Base-by-base conservation (phyloP, 768 basidiomycete genomes). In the Pleurotus ostreatus region DNA sequence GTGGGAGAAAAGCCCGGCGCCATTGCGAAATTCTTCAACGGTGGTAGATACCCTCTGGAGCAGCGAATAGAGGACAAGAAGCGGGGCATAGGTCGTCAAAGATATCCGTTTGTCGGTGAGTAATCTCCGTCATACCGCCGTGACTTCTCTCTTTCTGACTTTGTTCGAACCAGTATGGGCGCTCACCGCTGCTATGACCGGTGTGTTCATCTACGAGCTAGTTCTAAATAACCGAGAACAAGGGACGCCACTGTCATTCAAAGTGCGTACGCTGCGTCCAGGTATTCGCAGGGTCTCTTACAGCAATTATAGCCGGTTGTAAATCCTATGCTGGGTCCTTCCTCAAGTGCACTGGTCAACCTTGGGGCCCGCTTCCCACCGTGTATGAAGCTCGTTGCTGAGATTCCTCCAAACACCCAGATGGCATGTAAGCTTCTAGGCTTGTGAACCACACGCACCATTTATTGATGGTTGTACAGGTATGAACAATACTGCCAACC, bases 311-410 rank as follows among this genome's bases (percentile, higher is more conserved):
- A 92, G 87, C 92, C 92, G 18, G 78, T 80, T 2, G 82, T 94
- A 52, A 96, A 95, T 63, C 85, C 86, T 3, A 92, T 96, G 92
- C 77, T 98, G 15, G 96, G 96, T 2, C 96, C 96, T 2, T 88
- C 91, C 0, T 82, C 80, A 47, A 86, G 85, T 46, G 92, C 88
- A 2, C 74, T 98, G 12, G 92, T 98, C 57, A 83, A 88, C 63
- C 74, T 92, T 49, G 95, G 95, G 2, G 94, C 96, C 20, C 89
- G 96, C 23, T 97, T 94, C 66, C 90, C 92, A 49, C 89, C 94
- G 0, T 96, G 94, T 63, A 95, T 95, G 90, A 94, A 93, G 66
- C 61, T 68, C 4, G 84, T 94, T 5, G 61, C 70, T 26, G 77
- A 70, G 8, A 69, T 92, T 9, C 78, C 85, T 41, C 74, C 76